Evolutionary conservation across 78 protist genomes (phyloP), one percentile per base, ranked within the genome.

Genomic region (Capsaspora owczarzaki): DNA sequence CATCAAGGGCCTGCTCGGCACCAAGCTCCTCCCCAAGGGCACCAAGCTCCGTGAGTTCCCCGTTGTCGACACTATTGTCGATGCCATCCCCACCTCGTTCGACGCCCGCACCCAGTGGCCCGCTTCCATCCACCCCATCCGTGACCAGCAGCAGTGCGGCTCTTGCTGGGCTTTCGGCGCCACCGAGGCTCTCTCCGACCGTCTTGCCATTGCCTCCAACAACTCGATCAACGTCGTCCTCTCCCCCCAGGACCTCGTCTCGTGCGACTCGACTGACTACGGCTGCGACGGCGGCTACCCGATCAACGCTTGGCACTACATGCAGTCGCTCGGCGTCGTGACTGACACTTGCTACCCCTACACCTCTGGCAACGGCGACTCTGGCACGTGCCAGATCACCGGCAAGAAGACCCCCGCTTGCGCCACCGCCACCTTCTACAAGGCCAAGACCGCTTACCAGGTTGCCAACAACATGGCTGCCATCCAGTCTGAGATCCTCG

Each of bases 211-310:
- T 51, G 53, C 37, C 60, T 42, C 74, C 75, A 80, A 80, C 43
- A 74, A 74, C 74, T 4, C 76, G 8, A 5, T 20, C 40, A 27
- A 6, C 42, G 43, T 41, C 56, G 25, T 0, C 33, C 60, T 61
- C 40, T 43, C 78, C 40, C 41, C 87, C 23, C 80, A 74, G 79
- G 80, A 69, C 43, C 76, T 84, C 38, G 71, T 71, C 41, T 46
- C 82, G 49, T 85, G 82, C 78, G 6, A 31, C 80, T 2, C 40
- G 35, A 76, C 63, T 69, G 81, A 43, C 51, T 1, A 51, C 74
- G 86, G 86, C 56, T 86, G 90, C 86, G 38, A 33, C 61, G 90
- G 90, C 77, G 90, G 85, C 42, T n/a, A 31, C 56, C 71, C 61
- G 37, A 1, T 0, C 66, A 40, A 40, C 23, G 83, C 85, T 8